phyloP scores from a whole-genome alignment of 2,329 filamentous ascomycete species.

The Aspergillus luchuensis region DNA sequence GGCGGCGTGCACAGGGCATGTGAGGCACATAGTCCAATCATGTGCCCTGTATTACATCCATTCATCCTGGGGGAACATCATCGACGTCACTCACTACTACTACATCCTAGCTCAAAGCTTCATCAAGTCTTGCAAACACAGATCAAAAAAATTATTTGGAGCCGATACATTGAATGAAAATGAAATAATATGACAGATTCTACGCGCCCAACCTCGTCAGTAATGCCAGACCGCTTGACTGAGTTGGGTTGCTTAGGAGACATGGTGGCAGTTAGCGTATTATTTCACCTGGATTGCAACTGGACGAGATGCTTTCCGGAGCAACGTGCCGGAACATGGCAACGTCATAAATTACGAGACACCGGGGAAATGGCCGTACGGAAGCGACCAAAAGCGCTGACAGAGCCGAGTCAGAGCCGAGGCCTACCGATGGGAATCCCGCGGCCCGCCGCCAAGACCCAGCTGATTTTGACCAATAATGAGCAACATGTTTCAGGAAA shows the following conservation, averaged over 20 bases:
- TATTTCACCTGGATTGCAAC: slow-evolving; percentile 25
- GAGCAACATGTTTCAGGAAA: slow-evolving; percentile 28
- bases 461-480: slow-evolving; percentile 30
- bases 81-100: slow-evolving; percentile 14
- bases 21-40: slow-evolving; percentile 27
- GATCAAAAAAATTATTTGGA: not conserved
- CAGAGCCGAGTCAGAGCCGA: slow-evolving; percentile 36
- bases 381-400: slow-evolving; percentile 25
- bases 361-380: slow-evolving; percentile 19
- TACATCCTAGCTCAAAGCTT: not conserved
- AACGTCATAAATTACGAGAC: slow-evolving; percentile 36
- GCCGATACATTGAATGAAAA: no score
- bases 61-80: slow-evolving; percentile 12
- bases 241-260: not conserved
- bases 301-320: slow-evolving; percentile 26
- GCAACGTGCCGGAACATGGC: slow-evolving; percentile 29
- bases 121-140: not conserved
- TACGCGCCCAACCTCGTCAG: not conserved
- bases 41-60: slow-evolving; percentile 22
- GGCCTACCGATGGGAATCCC: slow-evolving; percentile 37
- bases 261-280: slow-evolving; percentile 12
- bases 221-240: not conserved
- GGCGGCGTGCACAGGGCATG: slow-evolving; percentile 20
- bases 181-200: not conserved
- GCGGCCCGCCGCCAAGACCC: slow-evolving; percentile 28